Evolutionary conservation across 73 alveolate genomes (phyloP).

Genomic region (Paramecium pentaurelia): DNA sequence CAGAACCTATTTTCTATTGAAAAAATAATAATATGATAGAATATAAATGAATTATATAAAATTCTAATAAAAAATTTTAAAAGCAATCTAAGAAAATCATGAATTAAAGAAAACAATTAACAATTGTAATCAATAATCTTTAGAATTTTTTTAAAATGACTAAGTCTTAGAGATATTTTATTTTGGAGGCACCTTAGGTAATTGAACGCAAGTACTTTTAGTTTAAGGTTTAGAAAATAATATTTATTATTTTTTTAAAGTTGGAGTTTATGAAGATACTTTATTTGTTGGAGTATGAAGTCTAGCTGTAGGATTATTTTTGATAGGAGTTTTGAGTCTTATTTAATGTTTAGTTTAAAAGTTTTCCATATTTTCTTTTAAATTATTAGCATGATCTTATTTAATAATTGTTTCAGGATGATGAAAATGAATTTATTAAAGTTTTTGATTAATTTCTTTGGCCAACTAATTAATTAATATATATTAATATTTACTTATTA

Average conservation of each 20-base stretch:
- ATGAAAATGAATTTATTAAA: not conserved
- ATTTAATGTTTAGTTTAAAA: not conserved
- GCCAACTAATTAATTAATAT: not conserved
- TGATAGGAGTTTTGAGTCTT: not conserved
- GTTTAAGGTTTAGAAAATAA: not conserved
- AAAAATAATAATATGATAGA: too few relatives aligned
- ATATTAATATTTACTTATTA: not conserved
- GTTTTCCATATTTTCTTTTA: not conserved
- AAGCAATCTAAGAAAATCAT: not conserved
- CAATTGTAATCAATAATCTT: not conserved
- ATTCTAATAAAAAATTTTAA: not conserved
- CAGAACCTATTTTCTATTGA: not conserved
- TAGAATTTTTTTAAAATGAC: not conserved
- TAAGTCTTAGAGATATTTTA: not conserved
- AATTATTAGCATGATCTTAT: not conserved
- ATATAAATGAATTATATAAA: not conserved
- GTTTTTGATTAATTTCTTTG: not conserved
- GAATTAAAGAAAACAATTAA: not conserved
- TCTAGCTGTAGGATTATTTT: not conserved
- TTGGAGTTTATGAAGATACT: not conserved
- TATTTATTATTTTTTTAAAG: not conserved
- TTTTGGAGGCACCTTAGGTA: not conserved
- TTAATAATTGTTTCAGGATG: conserved; percentile 1
- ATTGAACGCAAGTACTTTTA: not conserved
- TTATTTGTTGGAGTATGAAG: not conserved